Conservation (phyloP, 1,139 yeast genomes). For the Candida neerlandica region DNA sequence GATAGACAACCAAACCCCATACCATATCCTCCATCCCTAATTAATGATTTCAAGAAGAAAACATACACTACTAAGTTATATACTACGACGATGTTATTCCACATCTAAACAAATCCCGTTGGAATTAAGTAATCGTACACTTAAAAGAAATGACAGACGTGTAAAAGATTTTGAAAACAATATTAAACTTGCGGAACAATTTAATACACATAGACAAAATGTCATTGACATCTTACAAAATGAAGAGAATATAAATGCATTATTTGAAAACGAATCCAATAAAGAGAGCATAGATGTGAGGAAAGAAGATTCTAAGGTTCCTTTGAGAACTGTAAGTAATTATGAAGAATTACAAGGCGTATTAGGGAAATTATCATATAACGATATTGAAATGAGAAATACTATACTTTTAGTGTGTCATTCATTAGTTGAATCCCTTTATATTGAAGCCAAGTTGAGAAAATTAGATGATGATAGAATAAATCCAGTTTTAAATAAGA, state of each 20-base stretch:
- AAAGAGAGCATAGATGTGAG: neutral
- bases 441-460: conserved; percentile 28
- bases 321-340: neutral
- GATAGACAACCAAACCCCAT: neutral
- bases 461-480: conserved; percentile 13
- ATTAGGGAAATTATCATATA: conserved; percentile 17
- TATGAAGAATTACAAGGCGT: conserved; percentile 11
- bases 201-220: conserved; percentile 20
- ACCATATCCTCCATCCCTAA: neutral
- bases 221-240: conserved; percentile 22
- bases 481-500: conserved; percentile 16
- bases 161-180: conserved; percentile 12
- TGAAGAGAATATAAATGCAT: conserved; percentile 18
- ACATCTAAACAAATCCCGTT: neutral
- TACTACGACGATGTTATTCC: conserved; percentile 4
- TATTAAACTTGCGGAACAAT: conserved; percentile 18
- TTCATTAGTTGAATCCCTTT: conserved; percentile 23
- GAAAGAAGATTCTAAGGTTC: neutral
- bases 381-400: conserved; percentile 22
- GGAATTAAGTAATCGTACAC: neutral
- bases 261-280: conserved; percentile 14
- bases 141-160: conserved; percentile 11
- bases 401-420: conserved; percentile 21
- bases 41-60: neutral
- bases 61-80: neutral